Evolutionary conservation across 257 asterid species (phyloP), one percentile per base, ranked within the genome.

Genomic region (Jasminum sambac): DNA sequence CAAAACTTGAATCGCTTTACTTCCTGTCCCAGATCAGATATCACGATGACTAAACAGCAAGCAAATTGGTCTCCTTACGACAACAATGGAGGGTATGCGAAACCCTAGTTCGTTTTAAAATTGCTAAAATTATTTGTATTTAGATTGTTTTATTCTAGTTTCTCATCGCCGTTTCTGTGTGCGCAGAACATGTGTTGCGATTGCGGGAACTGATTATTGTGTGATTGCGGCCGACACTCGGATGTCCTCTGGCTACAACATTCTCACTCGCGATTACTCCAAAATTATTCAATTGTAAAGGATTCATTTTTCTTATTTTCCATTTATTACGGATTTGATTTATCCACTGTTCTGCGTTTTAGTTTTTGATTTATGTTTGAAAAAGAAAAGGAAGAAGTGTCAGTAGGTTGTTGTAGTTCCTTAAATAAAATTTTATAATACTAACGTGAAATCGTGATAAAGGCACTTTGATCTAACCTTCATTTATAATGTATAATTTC

Each of bases 151-250:
- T 4, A 24, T 48, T 63, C 60, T 60, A 19, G 67, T 75, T 14
- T 37, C 62, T 9, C 46, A 24, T 30, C 48, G 48, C 38, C 24
- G 66, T 46, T 16, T 69, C 52, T 42, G 43, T 63, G 58, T 48
- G 39, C 74, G 85, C 84, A 93, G 98, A 82, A 93, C 97, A 6
- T 85, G 90, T 36, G 98, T 90, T 34, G 98, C 98, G 66, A 72
- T 93, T 68, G 98, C 98, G 11, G 98, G 97, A 66, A 83, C 95
- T 11, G 96, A 90, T 82, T 93, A 93, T 86, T 93, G 98, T 57
- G 98, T 93, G 76, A 80, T 93, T 77, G 98, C 98, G 48, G 91
- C 95, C 38, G 96, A 93, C 77, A 93, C 96, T 81, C 89, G 98
- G 50, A 82, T 90, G 95, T 88, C 97, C 72, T 84, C 89, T 17